Percentiles rank a stretch among this genome's conserved stretches.
Conservation (phyloP, 2,329 filamentous ascomycete species). For the Phialophora verrucosa region DNA sequence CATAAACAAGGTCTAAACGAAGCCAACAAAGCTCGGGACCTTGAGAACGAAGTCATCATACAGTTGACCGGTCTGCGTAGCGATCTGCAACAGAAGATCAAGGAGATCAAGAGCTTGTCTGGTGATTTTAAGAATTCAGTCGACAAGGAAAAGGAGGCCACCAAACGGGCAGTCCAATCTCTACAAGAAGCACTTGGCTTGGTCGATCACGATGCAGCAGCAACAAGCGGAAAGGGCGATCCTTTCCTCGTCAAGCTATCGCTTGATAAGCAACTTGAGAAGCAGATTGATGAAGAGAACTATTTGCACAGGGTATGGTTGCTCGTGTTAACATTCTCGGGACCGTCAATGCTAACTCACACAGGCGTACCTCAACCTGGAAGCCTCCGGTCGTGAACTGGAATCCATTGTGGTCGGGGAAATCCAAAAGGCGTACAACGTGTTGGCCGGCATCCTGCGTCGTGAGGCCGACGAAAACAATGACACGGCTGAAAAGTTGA, state of each 20-base stretch:
- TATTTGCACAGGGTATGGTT: conserved; percentile 84
- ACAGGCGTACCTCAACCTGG: conserved; percentile 90
- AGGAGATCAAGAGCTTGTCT: conserved; percentile 92
- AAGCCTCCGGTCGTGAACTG: conserved; percentile 90
- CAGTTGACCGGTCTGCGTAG: conserved; percentile 83
- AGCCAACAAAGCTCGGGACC: conserved; percentile 85
- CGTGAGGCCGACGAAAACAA: conserved; percentile 85
- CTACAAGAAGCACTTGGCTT: conserved; percentile 83
- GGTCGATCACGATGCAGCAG: conserved; percentile 75
- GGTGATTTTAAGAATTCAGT: conserved; percentile 97
- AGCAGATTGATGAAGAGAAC: conserved; percentile 94
- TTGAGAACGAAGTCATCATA: conserved; percentile 88
- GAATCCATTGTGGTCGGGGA: conserved; percentile 97
- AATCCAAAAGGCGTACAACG: conserved; percentile 97
- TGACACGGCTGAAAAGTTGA: conserved; percentile 77
- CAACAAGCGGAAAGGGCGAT: conserved; percentile 83
- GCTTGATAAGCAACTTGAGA: conserved; percentile 88
- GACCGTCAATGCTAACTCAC: conserved; percentile 32
- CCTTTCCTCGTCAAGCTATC: conserved; percentile 85
- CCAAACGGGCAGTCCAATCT: conserved; percentile 75
- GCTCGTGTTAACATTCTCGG: conserved; percentile 4
- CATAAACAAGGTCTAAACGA: conserved; percentile 81
- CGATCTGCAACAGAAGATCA: conserved; percentile 94
- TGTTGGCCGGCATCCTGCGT: conserved; percentile 87
- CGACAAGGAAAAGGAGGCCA: conserved; percentile 89